These are phyloP conservation scores for Gymnopilus junonius DNA, from an alignment of 768 basidiomycete genomes.

Conservation along the genomic window DNA sequence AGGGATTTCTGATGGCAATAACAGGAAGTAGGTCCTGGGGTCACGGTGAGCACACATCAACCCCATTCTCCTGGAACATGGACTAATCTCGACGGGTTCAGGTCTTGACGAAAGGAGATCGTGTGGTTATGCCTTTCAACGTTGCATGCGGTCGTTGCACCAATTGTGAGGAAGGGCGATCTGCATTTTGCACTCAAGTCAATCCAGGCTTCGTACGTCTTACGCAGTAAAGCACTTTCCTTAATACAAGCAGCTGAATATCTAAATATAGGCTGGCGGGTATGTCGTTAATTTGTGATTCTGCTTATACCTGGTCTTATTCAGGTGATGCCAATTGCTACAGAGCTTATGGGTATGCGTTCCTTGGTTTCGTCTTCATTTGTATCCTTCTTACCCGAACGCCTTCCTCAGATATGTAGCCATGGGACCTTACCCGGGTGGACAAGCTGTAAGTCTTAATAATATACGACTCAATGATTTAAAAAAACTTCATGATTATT, in stretches of 20 bases:
- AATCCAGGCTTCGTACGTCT: constrained; percentile 59
- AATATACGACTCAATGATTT: neutral
- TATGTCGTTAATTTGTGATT: constrained; percentile 19
- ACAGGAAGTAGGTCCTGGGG: constrained; percentile 49
- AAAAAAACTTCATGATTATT: neutral
- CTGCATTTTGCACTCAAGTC: constrained; percentile 60
- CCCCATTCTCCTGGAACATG: neutral
- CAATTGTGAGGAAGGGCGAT: constrained; percentile 57
- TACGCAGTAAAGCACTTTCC: neutral
- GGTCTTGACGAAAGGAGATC: constrained; percentile 58
- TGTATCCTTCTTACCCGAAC: neutral
- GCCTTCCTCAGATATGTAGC: constrained; percentile 47
- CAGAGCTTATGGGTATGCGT: constrained; percentile 51
- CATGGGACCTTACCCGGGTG: constrained; percentile 60
- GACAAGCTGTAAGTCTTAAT: constrained; percentile 46
- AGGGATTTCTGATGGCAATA: constrained; percentile 1
- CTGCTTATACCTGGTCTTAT: neutral
- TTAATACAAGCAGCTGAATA: neutral
- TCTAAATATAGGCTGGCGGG: constrained; percentile 46
- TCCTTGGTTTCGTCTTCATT: neutral
- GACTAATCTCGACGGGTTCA: constrained; percentile 19
- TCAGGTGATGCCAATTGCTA: neutral
- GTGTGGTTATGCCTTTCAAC: constrained; percentile 66
- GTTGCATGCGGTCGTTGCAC: constrained; percentile 61
- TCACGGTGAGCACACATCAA: constrained; percentile 37